A percentile compares a stretch with the other conserved stretches of the same genome.
Conservation (phyloP, 129 eudicot species). For the Glebionis coronaria region DNA sequence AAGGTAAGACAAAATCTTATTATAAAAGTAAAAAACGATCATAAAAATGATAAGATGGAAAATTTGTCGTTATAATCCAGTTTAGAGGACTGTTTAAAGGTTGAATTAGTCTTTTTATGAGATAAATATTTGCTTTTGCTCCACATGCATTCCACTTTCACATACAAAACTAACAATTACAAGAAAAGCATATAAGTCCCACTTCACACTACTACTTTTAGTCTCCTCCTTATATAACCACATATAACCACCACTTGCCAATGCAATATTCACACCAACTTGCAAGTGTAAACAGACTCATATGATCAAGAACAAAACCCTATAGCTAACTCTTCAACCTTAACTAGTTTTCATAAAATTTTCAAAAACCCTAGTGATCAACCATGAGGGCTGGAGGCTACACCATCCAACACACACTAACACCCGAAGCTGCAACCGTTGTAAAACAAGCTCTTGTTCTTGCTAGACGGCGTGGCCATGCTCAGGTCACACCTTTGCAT, state of each 20-base stretch:
- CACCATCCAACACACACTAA: conserved; percentile 66
- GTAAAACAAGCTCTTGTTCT: conserved; percentile 75
- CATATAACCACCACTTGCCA: conserved; percentile 30
- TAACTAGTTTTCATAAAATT: conserved; percentile 16
- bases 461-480: conserved; percentile 78
- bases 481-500: conserved; percentile 87
- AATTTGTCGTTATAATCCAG: conserved; percentile 11
- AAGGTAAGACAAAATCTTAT: conserved; percentile 27
- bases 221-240: conserved; percentile 25
- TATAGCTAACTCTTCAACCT: conserved; percentile 29
- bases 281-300: conserved; percentile 19
- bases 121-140: conserved; percentile 56
- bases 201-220: conserved; percentile 36
- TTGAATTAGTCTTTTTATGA: conserved; percentile 36
- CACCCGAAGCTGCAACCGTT: conserved; percentile 57
- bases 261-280: conserved; percentile 33
- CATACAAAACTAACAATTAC: conserved; percentile 60
- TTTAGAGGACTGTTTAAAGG: conserved; percentile 24
- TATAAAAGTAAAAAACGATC: conserved; percentile 4
- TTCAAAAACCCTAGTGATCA: conserved; percentile 11
- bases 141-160: conserved; percentile 86
- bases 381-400: conserved; percentile 80
- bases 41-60: background rate
- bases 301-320: conserved; percentile 30
- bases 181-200: conserved; percentile 71